Evolutionary conservation across 2,329 filamentous ascomycete genomes (phyloP), one percentile per base, ranked within the genome.

Genomic region (Penicillium carneum): DNA sequence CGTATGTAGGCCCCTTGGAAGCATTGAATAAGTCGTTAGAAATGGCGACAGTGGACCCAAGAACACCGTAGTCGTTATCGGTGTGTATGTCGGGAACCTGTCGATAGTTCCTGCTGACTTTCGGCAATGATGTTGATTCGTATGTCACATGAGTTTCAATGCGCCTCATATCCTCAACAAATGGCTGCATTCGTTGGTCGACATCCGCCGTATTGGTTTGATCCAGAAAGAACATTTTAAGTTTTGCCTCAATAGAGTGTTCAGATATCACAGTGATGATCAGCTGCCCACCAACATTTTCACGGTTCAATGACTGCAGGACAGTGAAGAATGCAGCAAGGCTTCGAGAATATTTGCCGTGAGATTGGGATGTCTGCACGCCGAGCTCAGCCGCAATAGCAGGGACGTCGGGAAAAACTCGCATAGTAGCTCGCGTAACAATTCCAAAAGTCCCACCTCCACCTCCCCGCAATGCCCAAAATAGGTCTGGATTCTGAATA

Each of bases 401-500:
- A 23, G 41, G 53, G 11, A 52, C 36, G 14, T 63, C 52, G 5
- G 45, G 16, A 31, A 52, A 57, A 9, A 46, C 46, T 11, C 51
- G 57, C 23, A 63, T 31, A 2, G 57, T 61, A 14, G 20, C 51
- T 8, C 39, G 46, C 1, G 36, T 43, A 4, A 65, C 62, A 6
- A 65, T 51, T 16, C 57, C 63, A 33, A 61, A 65, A 5, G 61
- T 63, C 4, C 61, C 41, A 26, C 57, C 57, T 2, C 57, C 57
- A 4, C 57, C 57, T n/a, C 57, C 57, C 18, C 57, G 57, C n/a
- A 84, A 72, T 4, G 81, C 82, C 80, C 80, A 82, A 72, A 80
- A 84, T 16, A 85, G 71, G 59, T 84, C 82, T 1, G 74, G 20
- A 62, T 84, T 80, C 45, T 76, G 61, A 16, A 74, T 72, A 18